Evolutionary conservation across 805 yeast genomes (phyloP).

Genomic region (Huiozyma sinensis): DNA sequence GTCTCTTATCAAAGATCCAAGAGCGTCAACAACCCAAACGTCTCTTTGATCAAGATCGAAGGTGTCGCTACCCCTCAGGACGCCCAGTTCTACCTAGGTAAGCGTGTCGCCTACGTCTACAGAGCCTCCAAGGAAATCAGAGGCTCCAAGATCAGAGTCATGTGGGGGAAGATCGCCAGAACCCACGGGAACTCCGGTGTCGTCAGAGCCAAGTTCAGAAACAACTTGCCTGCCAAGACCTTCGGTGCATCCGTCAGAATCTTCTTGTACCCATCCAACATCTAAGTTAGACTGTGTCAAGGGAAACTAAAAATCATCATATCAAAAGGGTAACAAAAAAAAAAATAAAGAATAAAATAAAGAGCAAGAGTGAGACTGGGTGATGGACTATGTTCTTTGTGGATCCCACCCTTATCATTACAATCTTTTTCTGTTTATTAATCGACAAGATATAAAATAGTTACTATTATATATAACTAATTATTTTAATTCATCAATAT

Average conservation of each 20-base stretch:
- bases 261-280: conserved; percentile 99
- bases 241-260: conserved; percentile 99
- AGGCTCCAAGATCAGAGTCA: conserved; percentile 97
- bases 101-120: conserved; percentile 98
- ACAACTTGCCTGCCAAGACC: conserved; percentile 98
- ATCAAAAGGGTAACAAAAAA: too few species aligned
- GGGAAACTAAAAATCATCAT: too few species aligned
- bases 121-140: conserved; percentile 94
- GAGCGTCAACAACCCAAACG: conserved; percentile 94
- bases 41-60: conserved; percentile 92
- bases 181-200: conserved; percentile 97
- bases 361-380: too few species aligned
- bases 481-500: too few species aligned
- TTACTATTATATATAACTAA: too few species aligned
- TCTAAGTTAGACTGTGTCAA: conserved; percentile 41
- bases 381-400: too few species aligned
- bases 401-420: too few species aligned
- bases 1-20: conserved; percentile 98
- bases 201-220: conserved; percentile 97
- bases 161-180: conserved; percentile 99
- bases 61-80: conserved; percentile 86
- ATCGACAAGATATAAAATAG: too few species aligned
- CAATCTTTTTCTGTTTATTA: too few species aligned
- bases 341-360: too few species aligned
- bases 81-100: conserved; percentile 97